These are phyloP conservation scores for Xylona heveae DNA, from an alignment of 495 filamentous ascomycete genomes.

Conservation along the genomic window DNA sequence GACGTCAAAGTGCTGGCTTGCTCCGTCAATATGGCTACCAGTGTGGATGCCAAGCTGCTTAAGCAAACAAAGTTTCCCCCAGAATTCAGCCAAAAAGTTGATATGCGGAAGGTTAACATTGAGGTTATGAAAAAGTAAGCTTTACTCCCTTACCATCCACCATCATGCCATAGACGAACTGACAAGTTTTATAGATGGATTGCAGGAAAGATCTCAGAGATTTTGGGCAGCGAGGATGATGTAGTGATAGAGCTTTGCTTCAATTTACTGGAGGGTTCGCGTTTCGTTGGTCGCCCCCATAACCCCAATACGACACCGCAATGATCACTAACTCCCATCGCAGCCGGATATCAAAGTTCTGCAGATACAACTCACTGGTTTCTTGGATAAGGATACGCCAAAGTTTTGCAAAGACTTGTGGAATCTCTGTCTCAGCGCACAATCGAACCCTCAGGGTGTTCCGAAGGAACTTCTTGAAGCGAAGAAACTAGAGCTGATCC, in stretches of 20 bases:
- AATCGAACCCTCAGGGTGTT: slow-evolving; percentile 71
- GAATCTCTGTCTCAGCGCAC: slow-evolving; percentile 75
- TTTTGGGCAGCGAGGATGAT: slow-evolving; percentile 80
- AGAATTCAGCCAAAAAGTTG: slow-evolving; percentile 88
- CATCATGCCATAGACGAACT: slow-evolving; percentile 1
- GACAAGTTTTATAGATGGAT: slow-evolving; percentile 52
- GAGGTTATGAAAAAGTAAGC: slow-evolving; percentile 92
- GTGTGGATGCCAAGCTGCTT: slow-evolving; percentile 69
- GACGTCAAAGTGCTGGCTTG: neutral
- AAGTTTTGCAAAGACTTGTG: slow-evolving; percentile 88
- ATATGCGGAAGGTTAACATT: slow-evolving; percentile 90
- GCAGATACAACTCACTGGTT: slow-evolving; percentile 84
- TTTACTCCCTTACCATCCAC: slow-evolving; percentile 1
- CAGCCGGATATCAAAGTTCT: slow-evolving; percentile 90
- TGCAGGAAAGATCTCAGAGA: slow-evolving; percentile 61
- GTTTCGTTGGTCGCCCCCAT: slow-evolving; percentile 40
- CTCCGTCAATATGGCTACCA: slow-evolving; percentile 36
- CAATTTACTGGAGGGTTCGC: slow-evolving; percentile 60
- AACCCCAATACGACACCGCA: slow-evolving; percentile 1
- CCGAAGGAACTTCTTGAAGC: slow-evolving; percentile 88
- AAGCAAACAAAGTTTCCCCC: slow-evolving; percentile 82
- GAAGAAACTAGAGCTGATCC: slow-evolving; percentile 83
- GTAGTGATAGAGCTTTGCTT: slow-evolving; percentile 87
- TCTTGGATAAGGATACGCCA: slow-evolving; percentile 82
- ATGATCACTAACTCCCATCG: slow-evolving; percentile 2